phyloP scores from a whole-genome alignment of 2,329 filamentous ascomycete genomes.

The Fusarium sp. region DNA sequence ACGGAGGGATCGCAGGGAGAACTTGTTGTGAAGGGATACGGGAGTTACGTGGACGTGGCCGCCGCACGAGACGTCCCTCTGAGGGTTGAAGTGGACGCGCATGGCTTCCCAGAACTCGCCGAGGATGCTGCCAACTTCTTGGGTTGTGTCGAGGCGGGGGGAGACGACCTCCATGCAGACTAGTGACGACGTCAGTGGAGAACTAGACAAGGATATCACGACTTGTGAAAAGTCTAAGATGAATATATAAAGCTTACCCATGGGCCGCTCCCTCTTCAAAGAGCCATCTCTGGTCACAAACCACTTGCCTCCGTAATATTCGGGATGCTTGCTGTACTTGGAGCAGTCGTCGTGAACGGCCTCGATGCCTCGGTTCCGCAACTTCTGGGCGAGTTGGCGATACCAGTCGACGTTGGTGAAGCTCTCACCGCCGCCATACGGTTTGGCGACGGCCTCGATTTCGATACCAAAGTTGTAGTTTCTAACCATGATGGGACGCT shows the following conservation, averaged over 20 bases:
- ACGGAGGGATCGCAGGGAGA: constrained; percentile 49
- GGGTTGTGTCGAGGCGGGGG: constrained; percentile 50
- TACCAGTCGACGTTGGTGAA: constrained; percentile 55
- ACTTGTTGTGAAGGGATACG: constrained; percentile 46
- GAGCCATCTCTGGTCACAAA: constrained; percentile 55
- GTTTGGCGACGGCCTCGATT: constrained; percentile 52
- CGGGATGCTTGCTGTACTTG: constrained; percentile 53
- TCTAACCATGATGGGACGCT: constrained; percentile 37
- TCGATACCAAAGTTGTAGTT: constrained; percentile 55
- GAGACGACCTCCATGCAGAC: constrained; percentile 56
- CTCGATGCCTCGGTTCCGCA: constrained; percentile 51
- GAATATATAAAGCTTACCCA: constrained; percentile 42
- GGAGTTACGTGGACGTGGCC: constrained; percentile 55
- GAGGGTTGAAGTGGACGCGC: constrained; percentile 53
- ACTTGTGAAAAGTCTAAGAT: background rate
- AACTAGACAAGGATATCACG: background rate
- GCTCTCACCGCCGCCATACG: constrained; percentile 49
- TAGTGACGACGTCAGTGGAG: constrained; percentile 27
- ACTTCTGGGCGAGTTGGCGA: constrained; percentile 52
- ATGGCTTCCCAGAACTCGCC: constrained; percentile 55
- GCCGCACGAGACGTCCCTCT: constrained; percentile 49
- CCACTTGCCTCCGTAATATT: constrained; percentile 56
- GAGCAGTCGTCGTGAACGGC: constrained; percentile 52
- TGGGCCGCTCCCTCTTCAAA: constrained; percentile 49
- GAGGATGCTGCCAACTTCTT: constrained; percentile 46